Base-by-base conservation (phyloP, 2,329 filamentous ascomycete genomes). In the Aureobasidium sp. region DNA sequence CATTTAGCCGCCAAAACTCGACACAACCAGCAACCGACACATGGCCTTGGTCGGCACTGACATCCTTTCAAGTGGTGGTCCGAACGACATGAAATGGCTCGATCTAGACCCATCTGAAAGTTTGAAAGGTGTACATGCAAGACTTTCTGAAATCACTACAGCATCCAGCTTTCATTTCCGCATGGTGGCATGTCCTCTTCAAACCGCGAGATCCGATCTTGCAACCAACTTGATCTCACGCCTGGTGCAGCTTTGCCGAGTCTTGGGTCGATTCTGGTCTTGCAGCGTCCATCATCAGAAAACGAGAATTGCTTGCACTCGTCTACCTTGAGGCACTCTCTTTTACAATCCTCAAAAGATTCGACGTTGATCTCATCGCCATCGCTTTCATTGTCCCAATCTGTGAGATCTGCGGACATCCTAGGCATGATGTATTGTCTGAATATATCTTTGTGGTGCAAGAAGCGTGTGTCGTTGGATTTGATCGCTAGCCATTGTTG, bases 401-500 rank as follows among this genome's bases (percentile, higher is more conserved):
- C 54, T 0, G 17, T 34, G 7, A 61, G 56, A 12, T 56, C 50
- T 1, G 38, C 17, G 2, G 56, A 53, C 34, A 64, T 56, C 27
- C 62, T 55, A 1, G 63, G 63, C 22, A 62, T 39, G 6, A 64
- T 55, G 41, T 60, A 64, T 6, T 56, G 25, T 17, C 56, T 59
- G 59, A 64, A 67, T 1, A 64, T 56, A 24, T 67, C 62, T n/a
- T 58, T 55, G 47, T 67, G 65, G 35, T 59, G 60, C 2, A 65
- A 25, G 3, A 63, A 52, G 7, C 50, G 48, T 8, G 34, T 55
- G 34, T 58, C 40, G 22, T 56, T 19, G n/a, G 39, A 16, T 12
- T 42, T 30, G 8, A 16, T 8, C 64, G 59, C 34, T 22, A 64
- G 40, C 61, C 60, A 62, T 6, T 55, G 29, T 41, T 66, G 62